phyloP scores from a whole-genome alignment of 1,284 basidiomycete genomes.

The Agroathelia rolfsii region DNA sequence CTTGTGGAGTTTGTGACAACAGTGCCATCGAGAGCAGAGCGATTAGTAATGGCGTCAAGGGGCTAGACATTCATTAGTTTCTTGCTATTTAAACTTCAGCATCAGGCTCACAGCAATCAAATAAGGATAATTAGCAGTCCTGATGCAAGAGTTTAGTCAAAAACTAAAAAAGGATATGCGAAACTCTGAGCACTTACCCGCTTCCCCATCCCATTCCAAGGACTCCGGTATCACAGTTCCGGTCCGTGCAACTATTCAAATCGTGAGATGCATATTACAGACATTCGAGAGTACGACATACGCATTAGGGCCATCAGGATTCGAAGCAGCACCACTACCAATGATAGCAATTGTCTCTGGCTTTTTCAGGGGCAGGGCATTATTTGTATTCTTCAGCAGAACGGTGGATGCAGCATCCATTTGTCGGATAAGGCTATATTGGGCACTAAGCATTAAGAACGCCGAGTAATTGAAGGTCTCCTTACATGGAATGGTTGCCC shows the following conservation, averaged over 20 bases:
- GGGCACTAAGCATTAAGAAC: slow-evolving; percentile 25
- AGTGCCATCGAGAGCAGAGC: slow-evolving; percentile 33
- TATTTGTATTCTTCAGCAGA: slow-evolving; percentile 65
- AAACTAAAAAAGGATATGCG: too few species aligned
- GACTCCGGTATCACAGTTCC: slow-evolving; percentile 42
- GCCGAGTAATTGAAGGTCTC: background rate
- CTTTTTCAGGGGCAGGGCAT: slow-evolving; percentile 33
- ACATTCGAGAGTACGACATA: too few species aligned
- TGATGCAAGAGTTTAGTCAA: too few species aligned
- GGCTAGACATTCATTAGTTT: slow-evolving; percentile 38
- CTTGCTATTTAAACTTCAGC: too few species aligned
- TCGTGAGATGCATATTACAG: too few species aligned
- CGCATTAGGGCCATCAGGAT: slow-evolving; percentile 50
- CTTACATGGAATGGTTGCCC: slow-evolving; percentile 46
- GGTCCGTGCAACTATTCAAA: slow-evolving; percentile 35
- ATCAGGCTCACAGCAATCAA: too few species aligned
- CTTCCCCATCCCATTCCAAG: slow-evolving; percentile 57
- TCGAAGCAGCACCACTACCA: slow-evolving; percentile 49
- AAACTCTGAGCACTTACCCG: too few species aligned
- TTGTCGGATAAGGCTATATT: slow-evolving; percentile 47
- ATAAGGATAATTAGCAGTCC: slow-evolving; percentile 43
- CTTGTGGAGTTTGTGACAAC: slow-evolving; percentile 33
- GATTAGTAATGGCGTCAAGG: slow-evolving; percentile 36
- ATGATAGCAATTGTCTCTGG: slow-evolving; percentile 35
- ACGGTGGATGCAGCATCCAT: slow-evolving; percentile 66